Percentiles rank a stretch among this genome's conserved stretches.
phyloP scores from a whole-genome alignment of 169 alveolate genomes.

The Hammondia hammondi region DNA sequence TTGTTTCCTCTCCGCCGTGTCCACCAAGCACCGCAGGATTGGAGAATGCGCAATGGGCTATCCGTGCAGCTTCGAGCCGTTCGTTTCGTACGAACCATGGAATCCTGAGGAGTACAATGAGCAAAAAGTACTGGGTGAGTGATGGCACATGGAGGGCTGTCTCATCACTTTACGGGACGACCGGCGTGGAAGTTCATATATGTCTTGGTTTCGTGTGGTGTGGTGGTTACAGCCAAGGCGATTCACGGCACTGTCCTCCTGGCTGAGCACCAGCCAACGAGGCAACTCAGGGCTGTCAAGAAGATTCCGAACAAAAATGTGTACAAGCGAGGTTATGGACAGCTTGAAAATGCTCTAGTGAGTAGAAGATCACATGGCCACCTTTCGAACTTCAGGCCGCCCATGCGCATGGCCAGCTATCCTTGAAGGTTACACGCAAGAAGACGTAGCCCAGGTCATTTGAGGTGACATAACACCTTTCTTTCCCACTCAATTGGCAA shows the following conservation, averaged over 20 bases:
- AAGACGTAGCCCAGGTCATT: not conserved
- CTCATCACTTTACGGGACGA: not conserved
- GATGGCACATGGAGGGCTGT: not conserved
- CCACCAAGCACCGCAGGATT: not conserved
- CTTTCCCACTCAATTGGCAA: not conserved
- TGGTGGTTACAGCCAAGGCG: conserved; percentile 32
- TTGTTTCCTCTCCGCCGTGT: not conserved
- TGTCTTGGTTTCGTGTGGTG: not conserved
- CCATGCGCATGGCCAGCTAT: not conserved
- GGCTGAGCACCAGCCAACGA: conserved; percentile 37
- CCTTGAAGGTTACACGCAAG: not conserved
- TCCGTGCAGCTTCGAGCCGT: conserved; percentile 33
- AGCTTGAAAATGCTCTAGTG: conserved; percentile 55
- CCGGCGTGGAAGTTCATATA: not conserved
- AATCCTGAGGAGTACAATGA: not conserved
- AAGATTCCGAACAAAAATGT: conserved; percentile 50
- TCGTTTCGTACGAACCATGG: conserved; percentile 39
- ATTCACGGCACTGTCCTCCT: conserved; percentile 58
- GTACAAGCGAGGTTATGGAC: not conserved
- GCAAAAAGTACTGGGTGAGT: not conserved
- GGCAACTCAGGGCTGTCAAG: conserved; percentile 50
- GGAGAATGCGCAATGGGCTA: conserved; percentile 27
- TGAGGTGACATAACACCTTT: not conserved
- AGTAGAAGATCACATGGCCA: not conserved
- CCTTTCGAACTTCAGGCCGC: not conserved